Evolutionary conservation across 2,329 filamentous ascomycete species (phyloP), one percentile per base, ranked within the genome.

Genomic region (Claviceps capensis): DNA sequence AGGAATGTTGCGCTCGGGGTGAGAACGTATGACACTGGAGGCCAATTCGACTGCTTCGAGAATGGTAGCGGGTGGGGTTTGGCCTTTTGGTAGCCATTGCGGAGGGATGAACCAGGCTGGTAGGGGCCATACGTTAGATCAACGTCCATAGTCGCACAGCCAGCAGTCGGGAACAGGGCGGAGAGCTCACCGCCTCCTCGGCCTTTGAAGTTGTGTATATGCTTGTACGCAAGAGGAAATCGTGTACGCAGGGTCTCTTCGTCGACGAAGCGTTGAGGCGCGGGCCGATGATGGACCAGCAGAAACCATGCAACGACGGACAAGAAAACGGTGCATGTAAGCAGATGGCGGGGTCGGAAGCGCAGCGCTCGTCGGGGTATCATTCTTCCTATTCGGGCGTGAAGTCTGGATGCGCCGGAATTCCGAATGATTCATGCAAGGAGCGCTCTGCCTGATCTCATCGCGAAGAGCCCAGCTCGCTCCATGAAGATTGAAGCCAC

Each of bases 81-180:
- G 44, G 3, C 42, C 42, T 22, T 47, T 43, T 14, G 43, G 23
- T 37, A 51, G 42, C 49, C 50, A 48, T 43, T 52, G 22, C 23
- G 45, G 37, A n/a, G 45, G 50, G 11, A 52, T 48, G 38, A 22
- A 44, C 50, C 50, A 52, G 14, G 50, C 50, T 52, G 44, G 11
- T 38, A 16, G 16, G 43, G 13, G 14, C 16, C 2, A 30, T 45
- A 8, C 23, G 43, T 45, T 30, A 45, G 43, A 30, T 4, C 17
- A 34, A 36, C 26, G n/a, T 26, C 9, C 26, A 46, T 17, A 19
- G 26, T 34, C 23, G 26, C 16, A 46, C n/a, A 36, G 38, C 8
- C 16, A 36, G 26, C 17, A 30, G 8, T 30, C 8, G 3, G 26
- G 26, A 30, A 30, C 26, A 11, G 26, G 8, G 8, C 9, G 8